Conservation (phyloP, 495 filamentous ascomycete genomes). For the Friedmanniomyces simplex region DNA sequence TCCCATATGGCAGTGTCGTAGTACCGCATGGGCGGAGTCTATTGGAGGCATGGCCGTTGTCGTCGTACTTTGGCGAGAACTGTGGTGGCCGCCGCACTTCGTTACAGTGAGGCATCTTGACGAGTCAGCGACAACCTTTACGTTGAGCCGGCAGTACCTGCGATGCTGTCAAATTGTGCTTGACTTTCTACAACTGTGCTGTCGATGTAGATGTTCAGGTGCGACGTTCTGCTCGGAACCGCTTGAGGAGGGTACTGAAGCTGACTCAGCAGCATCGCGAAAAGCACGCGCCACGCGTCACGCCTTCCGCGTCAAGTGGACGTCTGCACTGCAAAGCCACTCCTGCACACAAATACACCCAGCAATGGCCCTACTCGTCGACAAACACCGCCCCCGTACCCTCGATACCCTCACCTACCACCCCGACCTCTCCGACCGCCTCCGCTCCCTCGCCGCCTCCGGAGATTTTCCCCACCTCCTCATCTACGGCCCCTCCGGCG, state of each 20-base stretch:
- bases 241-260: too few relatives aligned
- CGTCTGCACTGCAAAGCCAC: not conserved
- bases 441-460: slow-evolving; percentile 83
- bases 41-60: not conserved
- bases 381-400: slow-evolving; percentile 84
- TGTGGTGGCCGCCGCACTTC: not conserved
- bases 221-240: too few relatives aligned
- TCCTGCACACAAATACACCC: not conserved
- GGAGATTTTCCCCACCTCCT: slow-evolving; percentile 96
- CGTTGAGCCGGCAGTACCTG: too few relatives aligned
- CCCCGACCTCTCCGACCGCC: slow-evolving; percentile 71
- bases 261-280: too few relatives aligned
- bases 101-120: not conserved
- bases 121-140: not conserved
- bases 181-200: too few relatives aligned
- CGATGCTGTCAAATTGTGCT: too few relatives aligned
- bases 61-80: not conserved
- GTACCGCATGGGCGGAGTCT: too few relatives aligned
- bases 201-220: not conserved
- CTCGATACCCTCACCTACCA: slow-evolving; percentile 86
- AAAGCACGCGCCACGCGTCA: too few relatives aligned
- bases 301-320: not conserved
- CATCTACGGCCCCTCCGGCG: slow-evolving; percentile 90
- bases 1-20: too few relatives aligned
- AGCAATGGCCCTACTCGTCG: slow-evolving; percentile 71